phyloP scores from a whole-genome alignment of 140 eudicot genomes.

The Flaveria floridana region DNA sequence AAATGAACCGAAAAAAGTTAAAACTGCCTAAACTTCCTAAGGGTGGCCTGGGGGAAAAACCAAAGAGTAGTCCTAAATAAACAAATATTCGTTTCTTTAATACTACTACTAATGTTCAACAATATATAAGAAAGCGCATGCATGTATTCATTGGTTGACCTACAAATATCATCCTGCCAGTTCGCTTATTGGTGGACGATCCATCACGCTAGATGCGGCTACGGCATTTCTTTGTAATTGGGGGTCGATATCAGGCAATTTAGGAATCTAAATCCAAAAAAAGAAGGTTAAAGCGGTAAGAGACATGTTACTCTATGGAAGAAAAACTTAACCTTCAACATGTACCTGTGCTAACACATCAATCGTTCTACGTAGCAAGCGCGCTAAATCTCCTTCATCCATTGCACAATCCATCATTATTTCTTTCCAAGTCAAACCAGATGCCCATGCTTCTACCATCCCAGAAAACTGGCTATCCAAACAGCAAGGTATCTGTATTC shows the following conservation, averaged over 20 bases:
- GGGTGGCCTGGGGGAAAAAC: neutral
- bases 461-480: conserved; percentile 96
- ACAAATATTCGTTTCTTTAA: conserved; percentile 3
- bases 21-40: neutral
- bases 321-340: conserved; percentile 3
- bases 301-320: neutral
- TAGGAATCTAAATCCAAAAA: conserved; percentile 62
- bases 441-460: conserved; percentile 99
- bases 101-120: neutral
- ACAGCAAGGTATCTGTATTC: conserved; percentile 81
- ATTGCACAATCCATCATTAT: conserved; percentile 99
- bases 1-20: neutral
- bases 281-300: neutral
- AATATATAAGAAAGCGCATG: neutral
- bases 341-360: conserved; percentile 88
- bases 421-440: conserved; percentile 97
- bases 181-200: conserved; percentile 98
- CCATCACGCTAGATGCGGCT: conserved; percentile 87
- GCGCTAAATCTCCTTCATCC: conserved; percentile 99
- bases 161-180: conserved; percentile 63
- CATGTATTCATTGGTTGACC: conserved; percentile 17
- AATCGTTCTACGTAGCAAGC: conserved; percentile 84
- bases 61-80: neutral
- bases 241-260: conserved; percentile 86
- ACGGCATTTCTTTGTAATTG: conserved; percentile 73